Evolutionary conservation across 345 rosid species (phyloP).

Genomic region (Salix suchowensis): DNA sequence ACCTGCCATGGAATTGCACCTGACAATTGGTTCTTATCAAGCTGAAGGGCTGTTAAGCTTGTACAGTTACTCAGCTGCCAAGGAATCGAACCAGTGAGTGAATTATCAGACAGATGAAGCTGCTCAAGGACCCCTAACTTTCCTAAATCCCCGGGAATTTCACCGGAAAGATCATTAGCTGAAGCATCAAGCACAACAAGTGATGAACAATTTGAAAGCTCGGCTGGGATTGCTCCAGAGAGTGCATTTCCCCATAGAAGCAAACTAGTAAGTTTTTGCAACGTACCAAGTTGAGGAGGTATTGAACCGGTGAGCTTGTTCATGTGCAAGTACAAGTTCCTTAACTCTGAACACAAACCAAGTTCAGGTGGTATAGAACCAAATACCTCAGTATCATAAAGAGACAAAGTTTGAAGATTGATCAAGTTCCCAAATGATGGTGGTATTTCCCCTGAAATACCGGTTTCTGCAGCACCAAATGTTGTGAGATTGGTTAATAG

Average conservation of each 20-base stretch:
- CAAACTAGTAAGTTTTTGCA: slow-evolving; percentile 86
- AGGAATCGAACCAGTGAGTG: slow-evolving; percentile 63
- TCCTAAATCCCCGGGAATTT: slow-evolving; percentile 76
- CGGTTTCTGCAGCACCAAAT: slow-evolving; percentile 85
- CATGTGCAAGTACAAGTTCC: slow-evolving; percentile 89
- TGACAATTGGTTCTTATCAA: slow-evolving; percentile 78
- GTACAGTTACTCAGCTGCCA: slow-evolving; percentile 79
- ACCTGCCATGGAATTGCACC: slow-evolving; percentile 75
- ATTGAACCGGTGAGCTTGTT: slow-evolving; percentile 89
- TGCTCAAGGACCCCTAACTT: slow-evolving; percentile 73
- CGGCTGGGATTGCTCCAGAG: slow-evolving; percentile 71
- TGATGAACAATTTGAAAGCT: slow-evolving; percentile 82
- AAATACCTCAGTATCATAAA: slow-evolving; percentile 75
- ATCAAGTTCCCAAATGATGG: slow-evolving; percentile 74
- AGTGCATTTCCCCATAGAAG: slow-evolving; percentile 84
- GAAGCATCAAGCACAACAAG: slow-evolving; percentile 91
- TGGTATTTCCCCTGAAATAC: slow-evolving; percentile 80
- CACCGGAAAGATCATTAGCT: slow-evolving; percentile 72
- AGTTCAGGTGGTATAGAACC: slow-evolving; percentile 83
- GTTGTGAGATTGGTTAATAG: slow-evolving; percentile 74
- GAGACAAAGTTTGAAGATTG: slow-evolving; percentile 78
- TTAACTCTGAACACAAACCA: slow-evolving; percentile 66
- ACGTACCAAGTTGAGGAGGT: slow-evolving; percentile 70
- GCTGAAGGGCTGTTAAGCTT: slow-evolving; percentile 81
- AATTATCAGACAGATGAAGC: slow-evolving; percentile 91